phyloP scores from a whole-genome alignment of 495 filamentous ascomycete species.

The Xylaria longipes region DNA sequence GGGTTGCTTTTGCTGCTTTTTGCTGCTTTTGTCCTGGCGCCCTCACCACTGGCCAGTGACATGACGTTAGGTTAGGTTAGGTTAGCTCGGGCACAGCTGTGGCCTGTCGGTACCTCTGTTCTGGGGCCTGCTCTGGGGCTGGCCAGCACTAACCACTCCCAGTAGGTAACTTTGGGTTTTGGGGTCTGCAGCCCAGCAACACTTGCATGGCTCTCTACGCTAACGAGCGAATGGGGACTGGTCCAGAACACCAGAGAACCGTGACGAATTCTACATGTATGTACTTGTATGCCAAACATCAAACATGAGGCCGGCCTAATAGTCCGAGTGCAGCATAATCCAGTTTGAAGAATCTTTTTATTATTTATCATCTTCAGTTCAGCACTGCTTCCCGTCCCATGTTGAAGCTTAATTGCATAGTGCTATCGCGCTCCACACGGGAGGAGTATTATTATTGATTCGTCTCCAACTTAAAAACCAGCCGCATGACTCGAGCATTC shows the following conservation, averaged over 20 bases:
- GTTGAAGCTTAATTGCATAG: neutral
- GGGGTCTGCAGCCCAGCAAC: conserved; percentile 9
- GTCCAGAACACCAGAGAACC: conserved; percentile 18
- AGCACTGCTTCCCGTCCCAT: neutral
- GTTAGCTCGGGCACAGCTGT: conserved; percentile 2
- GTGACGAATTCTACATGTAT: conserved; percentile 12
- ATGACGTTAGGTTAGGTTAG: conserved; percentile 4
- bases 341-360: neutral
- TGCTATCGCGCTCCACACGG: neutral
- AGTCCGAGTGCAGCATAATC: neutral
- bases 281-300: too few species aligned
- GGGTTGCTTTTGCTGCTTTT: neutral
- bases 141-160: neutral
- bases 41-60: neutral
- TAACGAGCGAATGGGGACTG: neutral
- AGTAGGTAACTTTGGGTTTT: neutral
- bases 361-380: neutral
- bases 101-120: neutral
- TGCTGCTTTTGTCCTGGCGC: conserved; percentile 1
- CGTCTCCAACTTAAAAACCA: neutral
- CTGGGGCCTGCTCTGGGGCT: neutral
- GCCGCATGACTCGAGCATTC: conserved; percentile 5
- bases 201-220: neutral
- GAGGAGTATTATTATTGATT: neutral
- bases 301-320: neutral